phyloP scores from a whole-genome alignment of 2,329 filamentous ascomycete genomes.

The Penicillium sp. region DNA sequence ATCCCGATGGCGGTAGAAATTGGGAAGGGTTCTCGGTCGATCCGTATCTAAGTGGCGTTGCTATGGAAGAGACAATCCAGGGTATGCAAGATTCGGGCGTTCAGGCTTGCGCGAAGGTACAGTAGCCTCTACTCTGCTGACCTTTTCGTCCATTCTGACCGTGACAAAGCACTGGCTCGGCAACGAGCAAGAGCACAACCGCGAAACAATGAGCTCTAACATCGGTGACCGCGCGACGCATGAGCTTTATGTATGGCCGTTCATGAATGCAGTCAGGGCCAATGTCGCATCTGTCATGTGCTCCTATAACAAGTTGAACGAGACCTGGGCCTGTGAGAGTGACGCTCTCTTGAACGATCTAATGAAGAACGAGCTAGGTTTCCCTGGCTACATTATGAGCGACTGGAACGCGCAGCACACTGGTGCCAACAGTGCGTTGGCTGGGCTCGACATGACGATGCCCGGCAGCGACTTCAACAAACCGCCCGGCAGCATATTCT shows the following conservation, averaged over 20 bases:
- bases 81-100: constrained; percentile 58
- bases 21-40: constrained; percentile 49
- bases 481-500: constrained; percentile 27
- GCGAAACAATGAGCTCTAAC: constrained; percentile 46
- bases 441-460: constrained; percentile 86
- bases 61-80: constrained; percentile 47
- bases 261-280: constrained; percentile 68
- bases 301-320: constrained; percentile 66
- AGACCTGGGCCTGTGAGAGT: constrained; percentile 78
- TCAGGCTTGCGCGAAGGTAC: constrained; percentile 26
- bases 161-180: constrained; percentile 58
- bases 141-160: constrained; percentile 53
- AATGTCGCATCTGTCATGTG: constrained; percentile 59
- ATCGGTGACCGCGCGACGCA: constrained; percentile 73
- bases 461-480: constrained; percentile 53
- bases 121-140: neutral
- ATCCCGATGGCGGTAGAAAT: constrained; percentile 21
- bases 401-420: constrained; percentile 78
- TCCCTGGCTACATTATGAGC: constrained; percentile 77
- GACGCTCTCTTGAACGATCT: constrained; percentile 72
- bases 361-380: constrained; percentile 76
- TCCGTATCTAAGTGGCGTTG: constrained; percentile 47
- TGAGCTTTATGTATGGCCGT: constrained; percentile 77
- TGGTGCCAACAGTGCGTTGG: constrained; percentile 64
- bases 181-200: constrained; percentile 64